These are phyloP conservation scores for Lactuca saligna DNA, from an alignment of 129 eudicot genomes.

Conservation along the genomic window DNA sequence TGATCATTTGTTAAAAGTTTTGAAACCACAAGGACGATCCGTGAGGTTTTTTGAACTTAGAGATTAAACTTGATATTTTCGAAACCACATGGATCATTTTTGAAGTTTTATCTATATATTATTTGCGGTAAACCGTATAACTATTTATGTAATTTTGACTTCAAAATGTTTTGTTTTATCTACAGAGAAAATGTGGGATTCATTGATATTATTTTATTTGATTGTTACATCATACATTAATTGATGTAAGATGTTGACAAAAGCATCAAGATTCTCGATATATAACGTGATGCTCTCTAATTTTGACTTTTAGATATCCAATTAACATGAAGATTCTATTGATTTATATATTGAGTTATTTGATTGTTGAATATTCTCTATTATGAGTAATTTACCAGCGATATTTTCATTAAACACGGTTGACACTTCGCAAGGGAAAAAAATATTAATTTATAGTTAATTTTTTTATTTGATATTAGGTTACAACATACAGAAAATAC, in stretches of 20 bases:
- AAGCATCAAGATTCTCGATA: conserved; percentile 22
- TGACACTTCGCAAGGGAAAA: not conserved
- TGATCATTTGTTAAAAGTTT: too few species aligned
- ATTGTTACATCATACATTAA: not conserved
- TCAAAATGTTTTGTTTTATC: not conserved
- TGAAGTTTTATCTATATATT: too few species aligned
- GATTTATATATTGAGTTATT: not conserved
- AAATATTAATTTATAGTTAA: not conserved
- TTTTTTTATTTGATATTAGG: not conserved
- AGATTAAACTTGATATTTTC: too few species aligned
- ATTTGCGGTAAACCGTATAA: too few species aligned
- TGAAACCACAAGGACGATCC: too few species aligned
- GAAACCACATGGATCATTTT: too few species aligned
- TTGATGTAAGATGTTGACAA: conserved; percentile 20
- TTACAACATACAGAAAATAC: too few species aligned
- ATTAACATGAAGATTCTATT: conserved; percentile 28
- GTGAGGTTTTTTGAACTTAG: too few species aligned
- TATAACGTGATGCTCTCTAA: conserved; percentile 22
- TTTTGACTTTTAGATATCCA: conserved; percentile 29
- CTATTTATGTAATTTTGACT: not conserved
- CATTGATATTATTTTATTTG: not conserved
- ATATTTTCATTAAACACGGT: not conserved
- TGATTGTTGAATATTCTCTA: conserved; percentile 18
- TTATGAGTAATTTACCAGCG: not conserved
- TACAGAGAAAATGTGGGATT: not conserved